Evolutionary conservation across 441 rosid genomes (phyloP).

Genomic region (Populus hybrid): DNA sequence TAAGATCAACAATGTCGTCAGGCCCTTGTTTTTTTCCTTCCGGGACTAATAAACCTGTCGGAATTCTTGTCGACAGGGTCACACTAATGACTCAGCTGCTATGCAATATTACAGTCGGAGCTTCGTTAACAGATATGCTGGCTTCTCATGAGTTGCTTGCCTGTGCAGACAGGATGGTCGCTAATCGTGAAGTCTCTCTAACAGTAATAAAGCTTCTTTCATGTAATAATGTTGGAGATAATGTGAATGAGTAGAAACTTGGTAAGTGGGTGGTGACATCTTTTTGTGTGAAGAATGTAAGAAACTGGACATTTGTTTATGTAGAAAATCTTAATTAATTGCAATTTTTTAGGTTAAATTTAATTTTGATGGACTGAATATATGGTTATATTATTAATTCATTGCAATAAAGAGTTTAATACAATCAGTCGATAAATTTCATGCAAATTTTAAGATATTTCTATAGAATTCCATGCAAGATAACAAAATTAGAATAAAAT

Average conservation of each 20-base stretch:
- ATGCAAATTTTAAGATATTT: too few species aligned
- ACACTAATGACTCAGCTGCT: constrained; percentile 21
- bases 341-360: too few species aligned
- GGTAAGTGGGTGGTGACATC: constrained; percentile 16
- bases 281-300: constrained; percentile 57
- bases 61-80: constrained; percentile 49
- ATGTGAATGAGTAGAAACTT: constrained; percentile 61
- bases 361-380: too few species aligned
- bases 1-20: constrained; percentile 20
- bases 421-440: too few species aligned
- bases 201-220: too few species aligned
- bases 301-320: constrained; percentile 47
- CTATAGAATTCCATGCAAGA: too few species aligned
- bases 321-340: too few species aligned
- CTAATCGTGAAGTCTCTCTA: constrained; percentile 27
- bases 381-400: too few species aligned
- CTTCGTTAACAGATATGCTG: constrained; percentile 23
- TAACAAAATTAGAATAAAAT: too few species aligned
- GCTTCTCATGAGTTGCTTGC: constrained; percentile 68
- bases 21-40: constrained; percentile 39
- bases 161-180: constrained; percentile 52
- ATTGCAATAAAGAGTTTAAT: too few species aligned
- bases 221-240: constrained; percentile 26
- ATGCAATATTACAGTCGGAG: not conserved
- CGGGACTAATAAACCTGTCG: constrained; percentile 30